These are phyloP conservation scores for Boletus bicolor DNA, from an alignment of 768 basidiomycete genomes.

Conservation along the genomic window DNA sequence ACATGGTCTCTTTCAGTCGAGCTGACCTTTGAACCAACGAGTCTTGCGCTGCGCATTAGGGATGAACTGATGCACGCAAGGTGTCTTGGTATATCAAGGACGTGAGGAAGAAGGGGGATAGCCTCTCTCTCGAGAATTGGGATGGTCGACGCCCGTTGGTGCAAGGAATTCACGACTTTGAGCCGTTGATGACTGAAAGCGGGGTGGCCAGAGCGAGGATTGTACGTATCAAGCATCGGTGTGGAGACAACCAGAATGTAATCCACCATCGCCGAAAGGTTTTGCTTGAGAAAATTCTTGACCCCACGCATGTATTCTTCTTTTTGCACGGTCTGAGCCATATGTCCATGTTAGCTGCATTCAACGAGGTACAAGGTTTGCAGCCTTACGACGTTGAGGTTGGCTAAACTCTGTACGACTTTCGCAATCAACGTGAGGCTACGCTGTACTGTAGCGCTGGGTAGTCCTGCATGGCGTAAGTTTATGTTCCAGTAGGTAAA, in stretches of 20 bases:
- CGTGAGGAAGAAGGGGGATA: conserved; percentile 67
- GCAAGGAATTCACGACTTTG: conserved; percentile 52
- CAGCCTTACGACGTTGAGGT: conserved; percentile 65
- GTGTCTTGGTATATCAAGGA: conserved; percentile 76
- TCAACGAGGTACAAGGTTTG: not conserved
- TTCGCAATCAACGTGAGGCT: conserved; percentile 84
- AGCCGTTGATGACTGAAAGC: conserved; percentile 49
- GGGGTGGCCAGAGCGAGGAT: conserved; percentile 25
- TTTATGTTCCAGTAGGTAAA: not conserved
- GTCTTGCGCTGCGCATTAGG: conserved; percentile 60
- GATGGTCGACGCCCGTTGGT: conserved; percentile 54
- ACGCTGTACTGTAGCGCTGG: conserved; percentile 63
- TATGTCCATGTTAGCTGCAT: conserved; percentile 1
- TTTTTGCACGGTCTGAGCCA: conserved; percentile 55
- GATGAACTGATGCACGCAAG: conserved; percentile 73
- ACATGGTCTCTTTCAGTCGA: conserved; percentile 37
- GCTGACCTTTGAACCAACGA: conserved; percentile 37
- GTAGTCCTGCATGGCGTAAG: conserved; percentile 51
- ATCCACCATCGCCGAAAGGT: conserved; percentile 68
- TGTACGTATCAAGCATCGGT: conserved; percentile 33
- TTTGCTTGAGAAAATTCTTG: conserved; percentile 67
- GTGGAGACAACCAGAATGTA: conserved; percentile 75
- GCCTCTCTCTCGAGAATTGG: conserved; percentile 63
- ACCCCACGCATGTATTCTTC: conserved; percentile 82
- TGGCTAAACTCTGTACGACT: conserved; percentile 86